A percentile compares a stretch with the other conserved stretches of the same genome.
These are phyloP conservation scores for Cutaneotrichosporon spelunceum DNA, from an alignment of 1,284 basidiomycete genomes.

Conservation along the genomic window DNA sequence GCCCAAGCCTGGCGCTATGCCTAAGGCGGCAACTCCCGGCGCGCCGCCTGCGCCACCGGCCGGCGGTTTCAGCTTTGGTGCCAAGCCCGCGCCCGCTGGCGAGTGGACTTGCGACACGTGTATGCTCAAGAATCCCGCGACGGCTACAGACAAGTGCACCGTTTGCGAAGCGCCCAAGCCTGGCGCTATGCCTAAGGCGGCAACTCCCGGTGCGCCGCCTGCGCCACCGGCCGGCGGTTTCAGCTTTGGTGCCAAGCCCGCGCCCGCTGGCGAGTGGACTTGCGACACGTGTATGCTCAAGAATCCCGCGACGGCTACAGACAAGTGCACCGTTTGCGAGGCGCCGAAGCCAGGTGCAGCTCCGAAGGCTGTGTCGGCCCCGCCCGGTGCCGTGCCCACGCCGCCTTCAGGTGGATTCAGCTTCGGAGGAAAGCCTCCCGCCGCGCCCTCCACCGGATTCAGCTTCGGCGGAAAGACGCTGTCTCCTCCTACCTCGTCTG, in stretches of 20 bases:
- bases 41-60: not conserved
- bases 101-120: constrained; percentile 57
- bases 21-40: not conserved
- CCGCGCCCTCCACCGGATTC: constrained; percentile 11
- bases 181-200: constrained; percentile 12
- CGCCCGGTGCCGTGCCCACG: constrained; percentile 12
- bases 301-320: constrained; percentile 54
- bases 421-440: constrained; percentile 25
- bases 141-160: constrained; percentile 55
- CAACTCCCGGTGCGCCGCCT: not conserved
- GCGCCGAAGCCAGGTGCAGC: constrained; percentile 40
- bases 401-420: constrained; percentile 16
- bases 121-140: constrained; percentile 54
- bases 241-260: constrained; percentile 35
- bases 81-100: constrained; percentile 14
- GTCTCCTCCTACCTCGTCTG: not conserved
- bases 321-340: constrained; percentile 59
- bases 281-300: constrained; percentile 56
- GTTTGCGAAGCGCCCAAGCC: constrained; percentile 42
- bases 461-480: constrained; percentile 17
- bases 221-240: not conserved
- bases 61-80: not conserved
- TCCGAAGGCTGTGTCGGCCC: constrained; percentile 17
- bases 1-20: not conserved
- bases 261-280: constrained; percentile 50